Conservation (phyloP, 768 basidiomycete species). For the Rhodosporidiobolus sp. region DNA sequence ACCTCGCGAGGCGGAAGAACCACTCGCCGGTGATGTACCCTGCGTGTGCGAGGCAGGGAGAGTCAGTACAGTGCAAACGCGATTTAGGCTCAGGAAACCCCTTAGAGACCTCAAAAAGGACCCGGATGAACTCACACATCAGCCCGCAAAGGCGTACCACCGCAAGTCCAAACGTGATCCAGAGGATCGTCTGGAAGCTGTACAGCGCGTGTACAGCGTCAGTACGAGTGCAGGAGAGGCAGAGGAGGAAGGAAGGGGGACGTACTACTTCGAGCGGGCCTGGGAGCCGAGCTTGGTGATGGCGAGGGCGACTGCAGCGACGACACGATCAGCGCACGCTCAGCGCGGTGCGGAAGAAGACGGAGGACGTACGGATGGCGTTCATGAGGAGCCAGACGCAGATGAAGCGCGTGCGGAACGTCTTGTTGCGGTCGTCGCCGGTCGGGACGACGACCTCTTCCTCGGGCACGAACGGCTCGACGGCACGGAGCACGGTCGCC, state of each 20-base stretch:
- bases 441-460: conserved; percentile 73
- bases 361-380: conserved; percentile 48
- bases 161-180: conserved; percentile 30
- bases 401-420: conserved; percentile 85
- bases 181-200: conserved; percentile 35
- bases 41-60: not conserved
- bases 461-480: conserved; percentile 67
- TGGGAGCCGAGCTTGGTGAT: conserved; percentile 18
- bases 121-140: conserved; percentile 2
- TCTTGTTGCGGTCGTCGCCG: conserved; percentile 83
- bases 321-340: not conserved
- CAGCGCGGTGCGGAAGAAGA: not conserved
- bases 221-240: no score
- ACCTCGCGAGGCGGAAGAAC: conserved; percentile 20
- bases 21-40: conserved; percentile 14
- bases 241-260: not conserved
- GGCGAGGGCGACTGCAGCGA: conserved; percentile 15
- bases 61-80: not conserved
- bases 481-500: conserved; percentile 77
- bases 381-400: conserved; percentile 76
- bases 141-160: not conserved
- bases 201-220: no score
- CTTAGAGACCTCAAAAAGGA: no score
- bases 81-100: not conserved
- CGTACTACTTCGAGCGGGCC: conserved; percentile 25